These are phyloP conservation scores for Orbilia quercus DNA, from an alignment of 2,329 filamentous ascomycete genomes.

Conservation along the genomic window DNA sequence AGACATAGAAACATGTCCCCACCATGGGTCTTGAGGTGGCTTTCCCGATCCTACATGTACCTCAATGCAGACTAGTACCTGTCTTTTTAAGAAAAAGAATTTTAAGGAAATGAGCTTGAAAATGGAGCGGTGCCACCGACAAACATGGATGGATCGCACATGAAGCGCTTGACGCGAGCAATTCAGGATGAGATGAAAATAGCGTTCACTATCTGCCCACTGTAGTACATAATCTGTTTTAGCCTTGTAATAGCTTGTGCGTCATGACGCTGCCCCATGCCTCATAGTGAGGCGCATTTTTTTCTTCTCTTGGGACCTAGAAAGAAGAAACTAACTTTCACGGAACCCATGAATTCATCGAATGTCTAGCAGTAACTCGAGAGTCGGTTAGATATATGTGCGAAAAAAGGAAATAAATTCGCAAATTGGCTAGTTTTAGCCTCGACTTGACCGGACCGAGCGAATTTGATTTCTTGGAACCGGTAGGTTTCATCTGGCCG, in stretches of 20 bases:
- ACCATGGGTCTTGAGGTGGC: slow-evolving; percentile 36
- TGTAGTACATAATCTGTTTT: slow-evolving; percentile 42
- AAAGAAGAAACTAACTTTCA: slow-evolving; percentile 44
- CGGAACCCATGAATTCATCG: too few species aligned
- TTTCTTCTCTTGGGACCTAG: neutral
- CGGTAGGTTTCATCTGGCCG: slow-evolving; percentile 24
- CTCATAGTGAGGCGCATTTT: slow-evolving; percentile 53
- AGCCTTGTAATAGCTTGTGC: slow-evolving; percentile 51
- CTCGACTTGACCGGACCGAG: slow-evolving; percentile 35
- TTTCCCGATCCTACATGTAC: slow-evolving; percentile 54
- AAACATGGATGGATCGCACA: slow-evolving; percentile 23
- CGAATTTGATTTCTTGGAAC: slow-evolving; percentile 32
- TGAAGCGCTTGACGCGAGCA: slow-evolving; percentile 55
- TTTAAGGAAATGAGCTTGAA: slow-evolving; percentile 40
- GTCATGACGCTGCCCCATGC: slow-evolving; percentile 53
- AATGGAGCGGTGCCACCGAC: slow-evolving; percentile 47
- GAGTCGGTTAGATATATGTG: slow-evolving; percentile 26
- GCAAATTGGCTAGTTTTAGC: slow-evolving; percentile 33
- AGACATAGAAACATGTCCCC: slow-evolving; percentile 34
- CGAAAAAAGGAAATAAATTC: slow-evolving; percentile 26
- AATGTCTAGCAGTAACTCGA: slow-evolving; percentile 26
- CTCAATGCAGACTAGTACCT: slow-evolving; percentile 27
- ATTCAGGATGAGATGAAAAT: slow-evolving; percentile 25
- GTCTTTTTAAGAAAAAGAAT: slow-evolving; percentile 3
- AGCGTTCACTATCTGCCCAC: slow-evolving; percentile 22